Base-by-base conservation (phyloP, 129 eudicot species). In the Flaveria trinervia region DNA sequence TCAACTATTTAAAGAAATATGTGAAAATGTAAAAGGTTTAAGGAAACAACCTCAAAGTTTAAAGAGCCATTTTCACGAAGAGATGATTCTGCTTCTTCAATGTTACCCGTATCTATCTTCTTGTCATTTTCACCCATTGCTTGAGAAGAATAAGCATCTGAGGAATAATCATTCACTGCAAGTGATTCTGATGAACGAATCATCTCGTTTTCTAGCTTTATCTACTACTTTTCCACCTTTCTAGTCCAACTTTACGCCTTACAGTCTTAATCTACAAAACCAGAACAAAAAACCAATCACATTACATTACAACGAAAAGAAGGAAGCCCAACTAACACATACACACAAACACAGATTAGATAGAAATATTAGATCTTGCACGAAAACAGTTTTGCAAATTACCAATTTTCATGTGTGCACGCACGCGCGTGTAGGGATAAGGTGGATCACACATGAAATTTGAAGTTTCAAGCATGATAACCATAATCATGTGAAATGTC, bases 1-100 rank as follows among this genome's bases (percentile, higher is more conserved):
- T 28, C 65, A 46, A 71, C 30, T n/a, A 59, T 55, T 9, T 7
- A n/a, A 22, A 17, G 22, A 56, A 7, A 26, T 54, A 49, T 12
- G 25, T 7, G 22, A 54, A 41, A 64, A 43, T 30, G 17, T 30
- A 50, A 4, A 79, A 51, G 39, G 61, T 26, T 70, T 64, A 71
- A 55, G 78, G 33, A 74, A 81, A 54, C 51, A 68, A 94, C 98
- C 98, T 94, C 98, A 25, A 80, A 89, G 55, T 94, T 94, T 57
- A 94, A 79, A 70, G 84, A 79, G 81, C 97, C 96, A 46, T 87
- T 94, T 80, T 90, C 98, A 28, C 98, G 96, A 73, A 94, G 80
- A 77, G 98, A 91, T 30, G 87, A 83, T 68, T 94, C 98, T 1
- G 98, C 98, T 89, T 94, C 96, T 82, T 91, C 97, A 50, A 94